Percentiles rank a stretch among this genome's conserved stretches.
Conservation (phyloP, 192 early-diverging fungal genomes). For the Coemansia sp. region DNA sequence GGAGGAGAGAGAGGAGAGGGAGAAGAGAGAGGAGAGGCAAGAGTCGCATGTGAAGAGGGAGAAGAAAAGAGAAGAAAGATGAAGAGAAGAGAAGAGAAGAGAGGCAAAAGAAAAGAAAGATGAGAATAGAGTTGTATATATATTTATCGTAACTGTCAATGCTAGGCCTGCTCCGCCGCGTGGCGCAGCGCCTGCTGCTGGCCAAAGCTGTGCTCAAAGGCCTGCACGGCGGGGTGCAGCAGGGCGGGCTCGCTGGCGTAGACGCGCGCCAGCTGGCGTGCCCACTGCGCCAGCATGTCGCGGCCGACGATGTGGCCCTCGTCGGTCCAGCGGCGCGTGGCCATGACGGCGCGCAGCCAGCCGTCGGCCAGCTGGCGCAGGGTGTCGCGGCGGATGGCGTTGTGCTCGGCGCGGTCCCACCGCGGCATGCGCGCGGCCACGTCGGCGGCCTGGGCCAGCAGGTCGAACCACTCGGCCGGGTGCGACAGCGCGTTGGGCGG, state of each 20-base stretch:
- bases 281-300: conserved; percentile 84
- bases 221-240: conserved; percentile 49
- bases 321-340: conserved; percentile 70
- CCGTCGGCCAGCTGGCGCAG: conserved; percentile 71
- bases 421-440: conserved; percentile 77
- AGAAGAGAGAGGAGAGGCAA: no score
- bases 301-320: conserved; percentile 85
- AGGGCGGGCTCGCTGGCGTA: conserved; percentile 34
- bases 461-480: conserved; percentile 72
- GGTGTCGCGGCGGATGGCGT: conserved; percentile 65
- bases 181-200: conserved; percentile 15
- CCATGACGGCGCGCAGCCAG: conserved; percentile 78
- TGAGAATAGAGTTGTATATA: no score
- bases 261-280: conserved; percentile 42
- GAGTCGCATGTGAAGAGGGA: no score
- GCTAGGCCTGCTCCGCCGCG: no score
- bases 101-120: no score
- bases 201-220: conserved; percentile 45
- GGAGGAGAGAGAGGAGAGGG: no score
- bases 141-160: no score
- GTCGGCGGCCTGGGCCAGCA: conserved; percentile 75
- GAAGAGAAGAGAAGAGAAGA: no score
- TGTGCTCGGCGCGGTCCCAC: conserved; percentile 77
- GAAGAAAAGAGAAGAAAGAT: no score
- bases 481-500: conserved; percentile 38